Evolutionary conservation across 2,329 filamentous ascomycete species (phyloP).

Genomic region (Raffaelea ambrosiae): DNA sequence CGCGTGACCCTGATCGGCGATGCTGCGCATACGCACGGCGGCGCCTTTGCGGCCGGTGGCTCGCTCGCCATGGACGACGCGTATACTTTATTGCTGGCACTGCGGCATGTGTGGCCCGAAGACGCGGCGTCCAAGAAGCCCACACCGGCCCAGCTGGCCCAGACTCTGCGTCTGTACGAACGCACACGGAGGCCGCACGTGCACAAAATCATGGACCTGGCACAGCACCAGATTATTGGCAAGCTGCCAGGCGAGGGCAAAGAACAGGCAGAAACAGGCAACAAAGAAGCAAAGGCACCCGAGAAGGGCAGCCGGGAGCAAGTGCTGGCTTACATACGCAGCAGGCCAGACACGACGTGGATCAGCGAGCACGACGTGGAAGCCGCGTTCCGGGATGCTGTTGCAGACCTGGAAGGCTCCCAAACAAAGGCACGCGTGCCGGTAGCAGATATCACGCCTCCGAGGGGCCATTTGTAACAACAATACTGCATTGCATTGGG

Average conservation of each 20-base stretch:
- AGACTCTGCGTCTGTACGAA: conserved; percentile 29
- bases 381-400: neutral
- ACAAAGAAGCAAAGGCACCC: neutral
- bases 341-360: conserved; percentile 29
- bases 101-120: conserved; percentile 22
- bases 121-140: conserved; percentile 7
- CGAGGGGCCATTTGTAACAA: too few relatives aligned
- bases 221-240: conserved; percentile 18
- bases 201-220: conserved; percentile 25
- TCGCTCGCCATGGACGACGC: conserved; percentile 29
- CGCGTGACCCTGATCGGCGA: conserved; percentile 27
- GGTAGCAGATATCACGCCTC: too few relatives aligned
- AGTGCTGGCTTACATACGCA: conserved; percentile 24
- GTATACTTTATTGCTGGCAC: conserved; percentile 28
- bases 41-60: conserved; percentile 29
- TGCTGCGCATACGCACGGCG: conserved; percentile 30
- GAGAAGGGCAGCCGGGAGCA: conserved; percentile 11
- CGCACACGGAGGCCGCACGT: conserved; percentile 31
- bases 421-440: too few relatives aligned
- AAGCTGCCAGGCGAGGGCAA: conserved; percentile 10
- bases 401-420: neutral
- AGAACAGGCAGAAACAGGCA: conserved; percentile 6
- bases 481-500: too few relatives aligned
- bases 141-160: conserved; percentile 14
- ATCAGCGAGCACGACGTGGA: conserved; percentile 36